These are phyloP conservation scores for Tricholoma sp. DNA, from an alignment of 768 basidiomycete genomes.

Conservation along the genomic window DNA sequence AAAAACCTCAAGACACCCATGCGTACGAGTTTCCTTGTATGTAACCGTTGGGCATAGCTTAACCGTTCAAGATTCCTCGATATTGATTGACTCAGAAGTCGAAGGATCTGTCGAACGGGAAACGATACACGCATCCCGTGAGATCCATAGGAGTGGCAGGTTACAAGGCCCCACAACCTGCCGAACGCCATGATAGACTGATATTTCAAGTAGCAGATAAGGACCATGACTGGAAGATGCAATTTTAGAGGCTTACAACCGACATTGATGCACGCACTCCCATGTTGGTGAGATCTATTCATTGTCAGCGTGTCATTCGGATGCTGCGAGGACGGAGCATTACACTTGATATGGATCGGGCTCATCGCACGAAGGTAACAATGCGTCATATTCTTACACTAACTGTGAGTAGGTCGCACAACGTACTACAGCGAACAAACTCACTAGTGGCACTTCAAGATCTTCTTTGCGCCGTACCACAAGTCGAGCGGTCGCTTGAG, in stretches of 20 bases:
- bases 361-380: conserved; percentile 84
- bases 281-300: conserved; percentile 71
- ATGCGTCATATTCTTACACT: conserved; percentile 69
- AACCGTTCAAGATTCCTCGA: conserved; percentile 76
- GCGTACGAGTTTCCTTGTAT: conserved; percentile 67
- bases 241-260: conserved; percentile 42
- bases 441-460: conserved; percentile 59
- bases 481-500: conserved; percentile 67
- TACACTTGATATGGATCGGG: conserved; percentile 79
- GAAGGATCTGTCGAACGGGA: conserved; percentile 77
- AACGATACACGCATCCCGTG: conserved; percentile 85
- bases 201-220: neutral
- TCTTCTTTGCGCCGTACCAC: conserved; percentile 60
- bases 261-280: conserved; percentile 82
- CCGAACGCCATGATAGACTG: conserved; percentile 79
- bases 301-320: conserved; percentile 1
- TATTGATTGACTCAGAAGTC: conserved; percentile 73
- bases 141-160: conserved; percentile 72
- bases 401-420: neutral
- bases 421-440: conserved; percentile 10
- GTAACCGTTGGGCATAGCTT: conserved; percentile 69
- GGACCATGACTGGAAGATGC: neutral
- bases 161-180: conserved; percentile 73
- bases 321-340: neutral
- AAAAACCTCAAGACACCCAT: neutral